Evolutionary conservation across 164 flowering plant species (phyloP).

Genomic region (Chloranthus sessilifolius): DNA sequence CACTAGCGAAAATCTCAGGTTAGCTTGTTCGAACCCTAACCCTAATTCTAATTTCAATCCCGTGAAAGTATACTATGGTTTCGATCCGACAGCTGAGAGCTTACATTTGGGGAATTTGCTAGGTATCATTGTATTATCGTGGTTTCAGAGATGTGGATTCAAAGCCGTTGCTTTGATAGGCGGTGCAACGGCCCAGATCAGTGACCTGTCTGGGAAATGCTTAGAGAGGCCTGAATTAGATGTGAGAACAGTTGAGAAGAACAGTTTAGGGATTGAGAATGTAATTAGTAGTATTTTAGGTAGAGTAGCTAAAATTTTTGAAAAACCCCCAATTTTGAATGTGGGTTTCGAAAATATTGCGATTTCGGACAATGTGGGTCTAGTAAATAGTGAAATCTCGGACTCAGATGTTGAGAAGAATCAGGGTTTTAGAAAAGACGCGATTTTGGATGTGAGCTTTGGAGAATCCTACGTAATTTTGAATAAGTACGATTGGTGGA

Average conservation of each 20-base stretch:
- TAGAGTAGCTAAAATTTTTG: not conserved
- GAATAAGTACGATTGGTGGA: slow-evolving; percentile 90
- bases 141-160: slow-evolving; percentile 75
- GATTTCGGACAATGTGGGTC: not conserved
- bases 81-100: slow-evolving; percentile 84
- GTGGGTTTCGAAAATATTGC: not conserved
- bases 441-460: not conserved
- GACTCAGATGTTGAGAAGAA: not conserved
- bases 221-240: slow-evolving; percentile 70
- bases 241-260: slow-evolving; percentile 34
- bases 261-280: slow-evolving; percentile 37
- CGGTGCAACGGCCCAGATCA: slow-evolving; percentile 78
- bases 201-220: slow-evolving; percentile 84
- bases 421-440: not conserved
- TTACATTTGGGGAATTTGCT: slow-evolving; percentile 76
- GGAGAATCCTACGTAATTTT: slow-evolving; percentile 26
- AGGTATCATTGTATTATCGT: slow-evolving; percentile 74
- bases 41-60: slow-evolving; percentile 19
- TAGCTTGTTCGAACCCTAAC: slow-evolving; percentile 24
- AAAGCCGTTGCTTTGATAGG: slow-evolving; percentile 58
- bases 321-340: not conserved
- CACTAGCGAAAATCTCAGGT: slow-evolving; percentile 52
- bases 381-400: not conserved
- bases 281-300: slow-evolving; percentile 33
- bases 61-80: slow-evolving; percentile 69